Evolutionary conservation across 2,329 filamentous ascomycete species (phyloP), one percentile per base, ranked within the genome.

Genomic region (Parastagonospora nodorum): DNA sequence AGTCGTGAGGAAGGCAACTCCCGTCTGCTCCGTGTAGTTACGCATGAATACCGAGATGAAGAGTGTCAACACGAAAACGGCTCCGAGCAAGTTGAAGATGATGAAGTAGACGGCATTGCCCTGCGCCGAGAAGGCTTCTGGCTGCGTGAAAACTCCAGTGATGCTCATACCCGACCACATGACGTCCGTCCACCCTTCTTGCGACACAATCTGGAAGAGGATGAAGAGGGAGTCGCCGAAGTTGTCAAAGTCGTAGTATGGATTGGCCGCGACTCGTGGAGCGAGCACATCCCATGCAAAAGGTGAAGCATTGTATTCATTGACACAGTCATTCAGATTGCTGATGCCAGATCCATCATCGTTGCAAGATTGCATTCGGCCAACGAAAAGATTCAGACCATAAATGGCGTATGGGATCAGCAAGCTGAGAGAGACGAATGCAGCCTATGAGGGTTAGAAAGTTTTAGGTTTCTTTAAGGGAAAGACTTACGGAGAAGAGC

Each of bases 11-110:
- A 93, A 99, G 2, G 94, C 94, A 37, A 99, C 94, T 1, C 94
- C 94, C 0, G 94, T 99, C 75, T 97, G 92, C 75, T 99, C 94
- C 0, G 94, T 99, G 75, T 99, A 99, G 73, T 97, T 99, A 54
- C 94, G 90, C 94, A 99, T 99, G 74, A 99, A 99, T 54, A 99
- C 94, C 49, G 94, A 97, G 41, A 99, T 95, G 74, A 99, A 99
- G 68, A 99, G 79, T 1, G 94, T 99, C 68, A 99, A 82, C 55
- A 99, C 89, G 75, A 99, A 99, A 58, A 99, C 93, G 0, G 94
- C 94, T 29, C 92, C 92, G 64, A 99, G 82, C 70, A 99, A 84
- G 75, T 99, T 99, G 85, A 97, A 99, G 4, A 93, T 82, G 48
- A 99, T 85, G 71, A 99, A 97, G 79, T 97, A 99, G 31, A 97